Conservation (phyloP, 768 basidiomycete species). For the Macrolepiota albuminosa region DNA sequence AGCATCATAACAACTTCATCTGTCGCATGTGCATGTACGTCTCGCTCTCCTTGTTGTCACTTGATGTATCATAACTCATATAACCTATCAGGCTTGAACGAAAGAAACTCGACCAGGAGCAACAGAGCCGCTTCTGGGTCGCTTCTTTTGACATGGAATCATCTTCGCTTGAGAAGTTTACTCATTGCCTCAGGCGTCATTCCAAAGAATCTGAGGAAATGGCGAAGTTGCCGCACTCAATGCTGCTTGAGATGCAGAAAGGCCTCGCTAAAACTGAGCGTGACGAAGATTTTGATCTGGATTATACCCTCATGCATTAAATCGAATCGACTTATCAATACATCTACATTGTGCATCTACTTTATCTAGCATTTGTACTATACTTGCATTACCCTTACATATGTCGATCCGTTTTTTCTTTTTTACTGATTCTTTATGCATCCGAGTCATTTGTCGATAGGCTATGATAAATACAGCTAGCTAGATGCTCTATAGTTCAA, state of each 20-base stretch:
- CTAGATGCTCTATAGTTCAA: background rate
- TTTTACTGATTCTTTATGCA: background rate
- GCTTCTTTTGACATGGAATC: background rate
- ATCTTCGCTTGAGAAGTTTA: background rate
- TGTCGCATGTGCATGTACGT: slow-evolving; percentile 10
- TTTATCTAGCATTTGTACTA: background rate
- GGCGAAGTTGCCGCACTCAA: background rate
- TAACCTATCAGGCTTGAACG: background rate
- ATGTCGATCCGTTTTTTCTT: background rate
- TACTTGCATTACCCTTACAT: background rate
- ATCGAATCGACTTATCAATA: background rate
- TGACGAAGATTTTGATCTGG: slow-evolving; percentile 3
- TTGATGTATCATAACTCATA: background rate
- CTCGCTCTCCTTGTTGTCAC: background rate
- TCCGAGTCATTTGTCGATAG: background rate
- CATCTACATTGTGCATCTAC: background rate
- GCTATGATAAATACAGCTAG: background rate
- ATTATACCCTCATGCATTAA: background rate
- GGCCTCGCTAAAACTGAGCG: slow-evolving; percentile 3
- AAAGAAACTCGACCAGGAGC: background rate
- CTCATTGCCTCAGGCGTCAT: background rate
- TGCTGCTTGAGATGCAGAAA: background rate
- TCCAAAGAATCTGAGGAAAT: background rate
- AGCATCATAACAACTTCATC: background rate
- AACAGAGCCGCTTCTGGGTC: background rate